Percentiles rank a stretch among this genome's conserved stretches.
phyloP scores from a whole-genome alignment of 1,284 basidiomycete species.

The Cutaneotrichosporon sp. region DNA sequence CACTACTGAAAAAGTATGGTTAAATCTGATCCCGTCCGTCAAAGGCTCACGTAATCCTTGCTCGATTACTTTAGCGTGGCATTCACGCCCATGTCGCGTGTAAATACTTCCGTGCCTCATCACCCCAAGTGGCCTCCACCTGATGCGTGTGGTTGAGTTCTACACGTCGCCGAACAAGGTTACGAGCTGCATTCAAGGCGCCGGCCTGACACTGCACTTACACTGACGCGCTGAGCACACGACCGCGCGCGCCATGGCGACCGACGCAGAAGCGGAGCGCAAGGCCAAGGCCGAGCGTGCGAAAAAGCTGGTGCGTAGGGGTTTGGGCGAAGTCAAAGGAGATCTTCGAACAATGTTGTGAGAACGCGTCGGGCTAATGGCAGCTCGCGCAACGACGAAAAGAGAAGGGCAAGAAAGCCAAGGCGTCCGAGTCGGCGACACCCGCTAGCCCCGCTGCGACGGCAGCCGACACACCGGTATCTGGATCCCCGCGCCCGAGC shows the following conservation, averaged over 20 bases:
- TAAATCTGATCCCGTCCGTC: too few relatives aligned
- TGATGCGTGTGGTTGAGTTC: too few relatives aligned
- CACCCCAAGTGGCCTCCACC: too few relatives aligned
- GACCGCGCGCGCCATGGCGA: neutral
- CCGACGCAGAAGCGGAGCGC: slow-evolving; percentile 29
- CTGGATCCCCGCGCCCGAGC: slow-evolving; percentile 27
- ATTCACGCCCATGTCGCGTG: too few relatives aligned
- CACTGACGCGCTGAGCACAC: neutral
- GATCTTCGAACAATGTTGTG: too few relatives aligned
- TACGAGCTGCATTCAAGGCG: too few relatives aligned
- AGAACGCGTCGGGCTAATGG: neutral
- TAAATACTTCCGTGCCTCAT: too few relatives aligned
- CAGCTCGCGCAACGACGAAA: slow-evolving; percentile 30
- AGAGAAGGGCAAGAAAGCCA: slow-evolving; percentile 28
- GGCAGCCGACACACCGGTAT: slow-evolving; percentile 3
- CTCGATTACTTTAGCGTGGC: too few relatives aligned
- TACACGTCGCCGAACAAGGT: too few relatives aligned
- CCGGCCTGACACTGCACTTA: neutral
- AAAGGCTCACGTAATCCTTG: too few relatives aligned
- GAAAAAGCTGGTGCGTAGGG: slow-evolving; percentile 36
- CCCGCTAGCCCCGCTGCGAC: slow-evolving; percentile 7
- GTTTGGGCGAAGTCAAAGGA: too few relatives aligned
- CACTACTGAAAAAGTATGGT: too few relatives aligned
- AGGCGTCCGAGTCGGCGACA: slow-evolving; percentile 3
- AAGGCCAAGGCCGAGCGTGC: slow-evolving; percentile 45